These are phyloP conservation scores for Backusella morwellensis DNA, from an alignment of 192 early-diverging fungal species.

Conservation along the genomic window DNA sequence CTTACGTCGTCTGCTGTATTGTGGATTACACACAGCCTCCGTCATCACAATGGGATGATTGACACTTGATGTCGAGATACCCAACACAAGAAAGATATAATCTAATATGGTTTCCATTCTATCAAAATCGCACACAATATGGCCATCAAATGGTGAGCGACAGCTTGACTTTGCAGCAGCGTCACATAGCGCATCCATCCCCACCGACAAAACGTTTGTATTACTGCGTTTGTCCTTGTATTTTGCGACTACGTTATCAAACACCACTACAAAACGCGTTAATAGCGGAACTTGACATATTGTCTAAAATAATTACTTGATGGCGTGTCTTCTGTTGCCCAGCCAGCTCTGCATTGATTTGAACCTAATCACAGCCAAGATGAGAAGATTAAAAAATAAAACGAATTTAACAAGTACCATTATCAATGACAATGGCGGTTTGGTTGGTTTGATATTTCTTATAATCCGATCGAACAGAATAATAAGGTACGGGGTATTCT, in stretches of 20 bases:
- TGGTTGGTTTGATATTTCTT: constrained; percentile 36
- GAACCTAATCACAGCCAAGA: constrained; percentile 48
- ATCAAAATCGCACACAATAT: constrained; percentile 71
- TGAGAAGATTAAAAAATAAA: background rate
- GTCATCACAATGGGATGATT: constrained; percentile 87
- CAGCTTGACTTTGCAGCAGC: constrained; percentile 48
- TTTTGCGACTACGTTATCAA: constrained; percentile 68
- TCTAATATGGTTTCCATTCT: constrained; percentile 80
- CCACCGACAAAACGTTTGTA: constrained; percentile 48
- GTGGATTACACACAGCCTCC: constrained; percentile 77
- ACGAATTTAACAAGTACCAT: constrained; percentile 39
- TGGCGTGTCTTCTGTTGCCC: constrained; percentile 64
- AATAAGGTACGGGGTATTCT: constrained; percentile 42
- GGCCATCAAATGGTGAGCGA: constrained; percentile 63
- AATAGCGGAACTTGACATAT: background rate
- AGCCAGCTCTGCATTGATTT: constrained; percentile 77
- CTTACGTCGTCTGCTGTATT: constrained; percentile 71
- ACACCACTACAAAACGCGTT: constrained; percentile 54
- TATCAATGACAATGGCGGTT: constrained; percentile 67
- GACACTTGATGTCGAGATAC: constrained; percentile 67
- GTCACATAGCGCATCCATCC: constrained; percentile 66
- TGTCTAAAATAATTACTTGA: constrained; percentile 42
- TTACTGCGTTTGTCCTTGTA: constrained; percentile 58
- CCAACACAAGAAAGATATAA: constrained; percentile 81
- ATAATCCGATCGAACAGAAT: constrained; percentile 40